Evolutionary conservation across 148 eudicot species (phyloP).

Genomic region (Dysphania ambrosioides): DNA sequence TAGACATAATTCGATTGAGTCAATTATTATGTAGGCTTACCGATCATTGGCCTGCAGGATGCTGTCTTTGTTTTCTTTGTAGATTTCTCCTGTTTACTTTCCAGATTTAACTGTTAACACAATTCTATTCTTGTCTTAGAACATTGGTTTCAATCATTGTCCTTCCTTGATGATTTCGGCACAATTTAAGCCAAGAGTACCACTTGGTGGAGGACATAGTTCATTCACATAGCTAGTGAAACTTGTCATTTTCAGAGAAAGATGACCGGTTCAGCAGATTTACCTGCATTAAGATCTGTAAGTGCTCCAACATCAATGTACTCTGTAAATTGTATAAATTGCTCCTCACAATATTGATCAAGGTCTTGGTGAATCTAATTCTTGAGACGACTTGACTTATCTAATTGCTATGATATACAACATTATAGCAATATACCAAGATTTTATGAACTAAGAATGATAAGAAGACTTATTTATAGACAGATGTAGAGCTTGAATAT

Average conservation of each 20-base stretch:
- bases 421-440: too few species aligned
- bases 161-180: constrained; percentile 60
- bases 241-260: neutral
- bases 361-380: too few species aligned
- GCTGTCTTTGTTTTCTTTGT: neutral
- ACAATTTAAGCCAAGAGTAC: constrained; percentile 66
- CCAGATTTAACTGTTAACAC: constrained; percentile 11
- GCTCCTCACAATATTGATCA: too few species aligned
- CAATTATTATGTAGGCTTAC: neutral
- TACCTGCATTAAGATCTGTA: constrained; percentile 8
- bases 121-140: constrained; percentile 33
- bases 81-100: neutral
- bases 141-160: constrained; percentile 57
- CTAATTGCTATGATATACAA: too few species aligned
- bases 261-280: neutral
- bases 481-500: too few species aligned
- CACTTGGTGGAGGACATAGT: constrained; percentile 78
- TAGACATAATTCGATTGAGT: neutral
- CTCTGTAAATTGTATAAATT: too few species aligned
- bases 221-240: constrained; percentile 40
- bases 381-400: too few species aligned
- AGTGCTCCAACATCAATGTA: neutral
- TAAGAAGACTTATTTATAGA: too few species aligned
- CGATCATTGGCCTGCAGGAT: neutral
- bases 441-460: too few species aligned